These are phyloP conservation scores for Angophora floribunda DNA, from an alignment of 345 rosid species.

Conservation along the genomic window DNA sequence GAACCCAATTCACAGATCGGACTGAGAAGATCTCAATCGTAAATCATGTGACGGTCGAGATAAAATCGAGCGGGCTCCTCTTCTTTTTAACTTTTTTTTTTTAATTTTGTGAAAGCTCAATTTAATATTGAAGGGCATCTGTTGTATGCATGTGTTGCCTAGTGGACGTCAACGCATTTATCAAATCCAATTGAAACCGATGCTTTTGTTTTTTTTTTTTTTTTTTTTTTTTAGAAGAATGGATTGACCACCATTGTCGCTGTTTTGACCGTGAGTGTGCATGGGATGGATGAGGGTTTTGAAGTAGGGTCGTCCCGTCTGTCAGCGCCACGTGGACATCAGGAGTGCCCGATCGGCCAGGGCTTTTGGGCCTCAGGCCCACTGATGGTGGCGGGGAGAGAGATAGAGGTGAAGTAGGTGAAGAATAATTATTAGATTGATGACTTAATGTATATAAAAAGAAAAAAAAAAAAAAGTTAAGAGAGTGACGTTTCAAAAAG, in stretches of 20 bases:
- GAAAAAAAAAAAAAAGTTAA: neutral
- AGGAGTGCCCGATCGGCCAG: neutral
- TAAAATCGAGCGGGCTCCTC: neutral
- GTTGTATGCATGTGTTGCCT: neutral
- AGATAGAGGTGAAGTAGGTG: neutral
- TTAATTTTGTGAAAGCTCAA: accelerated
- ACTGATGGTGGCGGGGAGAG: neutral
- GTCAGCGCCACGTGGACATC: neutral
- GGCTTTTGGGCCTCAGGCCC: neutral
- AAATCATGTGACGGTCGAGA: neutral
- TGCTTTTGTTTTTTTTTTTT: neutral
- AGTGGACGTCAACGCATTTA: slow-evolving; percentile 47
- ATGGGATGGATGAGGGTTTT: neutral
- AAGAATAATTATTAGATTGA: neutral
- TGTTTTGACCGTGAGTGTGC: neutral
- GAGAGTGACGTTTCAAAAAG: neutral
- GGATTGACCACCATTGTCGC: neutral
- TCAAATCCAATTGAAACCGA: slow-evolving; percentile 26
- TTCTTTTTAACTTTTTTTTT: neutral
- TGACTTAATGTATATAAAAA: neutral
- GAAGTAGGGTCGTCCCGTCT: neutral
- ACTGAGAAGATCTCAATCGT: no score
- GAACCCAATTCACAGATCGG: no score
- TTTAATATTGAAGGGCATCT: neutral
- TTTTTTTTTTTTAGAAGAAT: no score